phyloP scores from a whole-genome alignment of 257 asterid genomes.

The Oldenlandia corymbosa region DNA sequence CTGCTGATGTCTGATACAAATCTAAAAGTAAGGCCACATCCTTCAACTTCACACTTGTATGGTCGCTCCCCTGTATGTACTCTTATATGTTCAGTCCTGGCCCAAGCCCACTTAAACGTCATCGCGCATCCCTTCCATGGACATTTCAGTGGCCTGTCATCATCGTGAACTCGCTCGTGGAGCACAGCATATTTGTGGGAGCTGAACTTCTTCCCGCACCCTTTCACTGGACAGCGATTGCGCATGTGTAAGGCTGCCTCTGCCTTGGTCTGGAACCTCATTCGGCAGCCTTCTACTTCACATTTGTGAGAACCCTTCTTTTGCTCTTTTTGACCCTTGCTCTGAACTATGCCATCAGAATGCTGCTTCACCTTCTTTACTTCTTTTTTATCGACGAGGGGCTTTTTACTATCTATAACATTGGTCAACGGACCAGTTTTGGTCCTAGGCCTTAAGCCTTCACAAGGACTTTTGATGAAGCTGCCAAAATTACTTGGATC shows the following conservation, averaged over 20 bases:
- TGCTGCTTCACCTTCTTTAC: constrained; percentile 28
- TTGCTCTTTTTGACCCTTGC: constrained; percentile 26
- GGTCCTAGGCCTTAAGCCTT: constrained; percentile 77
- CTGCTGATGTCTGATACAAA: constrained; percentile 84
- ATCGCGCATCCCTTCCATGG: constrained; percentile 77
- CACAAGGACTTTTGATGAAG: constrained; percentile 83
- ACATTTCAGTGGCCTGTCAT: constrained; percentile 80
- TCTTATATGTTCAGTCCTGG: constrained; percentile 82
- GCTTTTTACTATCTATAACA: constrained; percentile 19
- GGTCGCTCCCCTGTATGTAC: constrained; percentile 89
- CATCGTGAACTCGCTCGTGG: constrained; percentile 80
- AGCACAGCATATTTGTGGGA: constrained; percentile 63
- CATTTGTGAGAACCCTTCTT: constrained; percentile 45
- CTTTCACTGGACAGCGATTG: constrained; percentile 61
- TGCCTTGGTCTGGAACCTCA: constrained; percentile 68
- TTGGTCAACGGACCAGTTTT: constrained; percentile 21
- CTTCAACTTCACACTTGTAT: constrained; percentile 58
- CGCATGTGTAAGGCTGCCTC: constrained; percentile 59
- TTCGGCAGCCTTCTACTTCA: constrained; percentile 52
- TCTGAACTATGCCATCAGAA: constrained; percentile 17
- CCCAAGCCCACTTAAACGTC: constrained; percentile 99
- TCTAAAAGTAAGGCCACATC: constrained; percentile 83
- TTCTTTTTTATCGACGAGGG: constrained; percentile 14
- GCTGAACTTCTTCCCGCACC: constrained; percentile 75
- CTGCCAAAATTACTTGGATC: constrained; percentile 24